Evolutionary conservation across 2,329 filamentous ascomycete species (phyloP).

Genomic region (Fusarium sp.): DNA sequence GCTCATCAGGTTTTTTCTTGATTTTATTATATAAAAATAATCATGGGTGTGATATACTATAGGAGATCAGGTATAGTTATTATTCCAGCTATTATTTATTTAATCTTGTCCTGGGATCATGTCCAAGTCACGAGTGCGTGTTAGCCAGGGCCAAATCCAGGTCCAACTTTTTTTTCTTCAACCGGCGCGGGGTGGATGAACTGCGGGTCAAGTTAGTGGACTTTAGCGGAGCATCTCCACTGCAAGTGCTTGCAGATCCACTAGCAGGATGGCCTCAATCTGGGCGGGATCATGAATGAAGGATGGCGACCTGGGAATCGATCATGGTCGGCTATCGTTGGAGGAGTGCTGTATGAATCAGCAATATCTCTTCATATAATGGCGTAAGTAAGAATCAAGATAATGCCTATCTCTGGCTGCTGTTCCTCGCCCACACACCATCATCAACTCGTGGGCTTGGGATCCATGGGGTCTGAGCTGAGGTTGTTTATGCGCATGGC

Average conservation of each 20-base stretch:
- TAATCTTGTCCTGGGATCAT: not conserved
- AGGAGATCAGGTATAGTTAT: not conserved
- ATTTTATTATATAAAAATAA: not conserved
- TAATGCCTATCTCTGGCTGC: not conserved
- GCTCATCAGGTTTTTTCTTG: not conserved
- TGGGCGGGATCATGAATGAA: not conserved
- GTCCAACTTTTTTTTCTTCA: not conserved
- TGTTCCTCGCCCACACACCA: not conserved
- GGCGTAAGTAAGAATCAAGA: not conserved
- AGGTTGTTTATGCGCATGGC: constrained; percentile 5
- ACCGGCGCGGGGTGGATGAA: not conserved
- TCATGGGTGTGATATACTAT: not conserved
- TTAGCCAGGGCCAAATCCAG: not conserved
- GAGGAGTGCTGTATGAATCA: not conserved
- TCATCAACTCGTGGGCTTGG: not conserved
- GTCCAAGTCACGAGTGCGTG: not conserved
- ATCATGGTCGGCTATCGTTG: not conserved
- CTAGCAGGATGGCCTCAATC: not conserved
- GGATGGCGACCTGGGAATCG: not conserved
- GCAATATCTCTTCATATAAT: not conserved
- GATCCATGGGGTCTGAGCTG: not conserved
- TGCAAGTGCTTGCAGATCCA: not conserved
- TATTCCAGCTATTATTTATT: not conserved
- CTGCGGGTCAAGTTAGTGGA: not conserved
- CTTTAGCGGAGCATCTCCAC: not conserved